Conservation (phyloP, 2,329 filamentous ascomycete species). For the Calonectria hongkongensis region DNA sequence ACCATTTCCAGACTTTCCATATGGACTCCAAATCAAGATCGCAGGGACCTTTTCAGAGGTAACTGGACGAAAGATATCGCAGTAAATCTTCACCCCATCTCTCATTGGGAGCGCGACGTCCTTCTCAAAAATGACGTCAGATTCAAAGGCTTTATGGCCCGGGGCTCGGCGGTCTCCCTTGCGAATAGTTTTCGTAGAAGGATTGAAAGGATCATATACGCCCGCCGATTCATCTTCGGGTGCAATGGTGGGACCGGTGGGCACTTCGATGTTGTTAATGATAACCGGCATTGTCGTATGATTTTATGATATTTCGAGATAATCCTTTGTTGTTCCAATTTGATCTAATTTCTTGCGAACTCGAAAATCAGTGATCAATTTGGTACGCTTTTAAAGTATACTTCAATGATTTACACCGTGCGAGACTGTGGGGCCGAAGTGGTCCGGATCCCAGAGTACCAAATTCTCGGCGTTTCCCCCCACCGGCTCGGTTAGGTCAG, state of each 20-base stretch:
- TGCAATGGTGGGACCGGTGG: background rate
- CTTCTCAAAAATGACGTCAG: constrained; percentile 9
- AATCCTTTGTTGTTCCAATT: background rate
- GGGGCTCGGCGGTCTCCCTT: constrained; percentile 1
- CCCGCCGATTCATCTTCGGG: constrained; percentile 14
- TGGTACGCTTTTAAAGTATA: background rate
- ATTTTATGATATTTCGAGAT: background rate
- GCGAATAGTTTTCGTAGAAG: background rate
- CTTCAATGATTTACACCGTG: background rate
- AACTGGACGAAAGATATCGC: background rate
- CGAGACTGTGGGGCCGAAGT: background rate
- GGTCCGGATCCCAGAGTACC: background rate
- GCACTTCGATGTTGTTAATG: constrained; percentile 9
- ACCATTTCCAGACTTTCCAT: constrained; percentile 19
- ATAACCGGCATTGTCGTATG: background rate
- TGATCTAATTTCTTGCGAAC: background rate
- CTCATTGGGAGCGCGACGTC: background rate
- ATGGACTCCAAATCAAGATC: constrained; percentile 16
- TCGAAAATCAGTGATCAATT: too few species aligned
- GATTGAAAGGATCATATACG: background rate
- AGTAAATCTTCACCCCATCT: constrained; percentile 11
- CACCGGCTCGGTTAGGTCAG: background rate
- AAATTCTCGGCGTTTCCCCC: background rate
- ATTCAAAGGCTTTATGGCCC: background rate
- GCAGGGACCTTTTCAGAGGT: background rate